Base-by-base conservation (phyloP, 768 basidiomycete genomes). In the Amanita thiersii region DNA sequence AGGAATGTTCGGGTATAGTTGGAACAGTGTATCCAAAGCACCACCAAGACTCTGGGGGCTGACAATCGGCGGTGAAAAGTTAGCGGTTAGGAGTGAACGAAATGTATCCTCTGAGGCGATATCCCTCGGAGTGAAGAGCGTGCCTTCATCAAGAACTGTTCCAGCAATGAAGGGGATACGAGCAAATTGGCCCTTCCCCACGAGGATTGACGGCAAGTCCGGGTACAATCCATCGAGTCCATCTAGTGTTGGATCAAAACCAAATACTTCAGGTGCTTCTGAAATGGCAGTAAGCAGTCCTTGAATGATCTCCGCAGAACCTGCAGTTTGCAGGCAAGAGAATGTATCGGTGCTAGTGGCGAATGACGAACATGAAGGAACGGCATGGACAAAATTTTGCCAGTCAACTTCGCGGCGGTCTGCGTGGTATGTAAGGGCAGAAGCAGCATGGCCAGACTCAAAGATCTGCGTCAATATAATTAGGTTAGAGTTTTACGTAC, bases 131-230 rank as follows among this genome's bases (percentile, higher is more conserved):
- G 52, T 56, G 29, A 14, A 25, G 7, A 15, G 42, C 32, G 5
- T 17, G 66, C 71, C 71, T 59, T 73, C 72, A 47, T 72, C 70
- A n/a, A 63, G 52, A 40, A 58, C 61, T 2, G 63, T 64, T 12
- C 70, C 71, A 18, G 67, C 54, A 17, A 73, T 70, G 47, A 69
- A 68, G 0, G 71, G 70, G 3, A 73, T 20, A 14, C 53, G 52
- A 1, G 63, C 56, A 43, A 68, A 69, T 1, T 55, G 54, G 0
- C 67, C 65, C 3, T 45, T 23, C 1, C 53, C 45, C 14, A 64
- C 52, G 12, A 67, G 48, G 18, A 34, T 53, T 4, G 66, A 65
- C 1, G 69, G 60, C 1, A 61, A 41, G 23, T 66, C 68, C 2
- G 68, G 66, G 12, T 61, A 52, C 5, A 72, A 38, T 0, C 69